Evolutionary conservation across 2,329 filamentous ascomycete species (phyloP), one percentile per base, ranked within the genome.

Genomic region (Microdochium trichocladiopsis): DNA sequence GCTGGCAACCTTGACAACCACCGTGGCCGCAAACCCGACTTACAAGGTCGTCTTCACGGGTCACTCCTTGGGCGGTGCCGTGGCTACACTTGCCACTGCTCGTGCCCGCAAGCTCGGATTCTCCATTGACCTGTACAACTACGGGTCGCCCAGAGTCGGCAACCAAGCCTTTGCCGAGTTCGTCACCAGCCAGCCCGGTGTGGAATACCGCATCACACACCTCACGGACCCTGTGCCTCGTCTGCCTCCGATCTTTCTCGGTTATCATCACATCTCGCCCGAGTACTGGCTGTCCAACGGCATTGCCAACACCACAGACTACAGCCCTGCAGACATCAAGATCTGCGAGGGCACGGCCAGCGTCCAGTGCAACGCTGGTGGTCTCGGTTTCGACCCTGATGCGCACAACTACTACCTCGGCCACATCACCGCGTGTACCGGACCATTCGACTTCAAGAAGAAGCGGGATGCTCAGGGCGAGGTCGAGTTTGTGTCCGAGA

Each of bases 1-100:
- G 16, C 57, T 77, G 6, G 57, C 61, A 1, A 74, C 72, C 51
- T 62, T 87, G 22, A 56, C 66, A 21, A 53, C 63, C 1, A 79
- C 80, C 2, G 64, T 62, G 41, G 60, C 62, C 1, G 63, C 71
- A 25, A 67, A 82, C 67, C 80, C 83, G 1, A 56, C 54, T 48
- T 86, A 77, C 70, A 65, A 65, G 47, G 62, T 87, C 62, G 63
- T 85, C 18, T 66, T 77, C n/a, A 83, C 83, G 0, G 87, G 86
- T 33, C 86, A 89, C 71, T 86, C 82, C 10, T 79, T 90, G 3
- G 86, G 86, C 48, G 86, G 73, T 24, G 84, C 84, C 6, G 71
- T 89, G 2, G 82, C 78, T 37, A 81, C 78, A 6, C 64, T 90
- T 4, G 84, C 75, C 0, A 80, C 75, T 0, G 80, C 76, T 1